These are phyloP conservation scores for Ceratobasidium sp. DNA, from an alignment of 1,284 basidiomycete genomes.

Conservation along the genomic window DNA sequence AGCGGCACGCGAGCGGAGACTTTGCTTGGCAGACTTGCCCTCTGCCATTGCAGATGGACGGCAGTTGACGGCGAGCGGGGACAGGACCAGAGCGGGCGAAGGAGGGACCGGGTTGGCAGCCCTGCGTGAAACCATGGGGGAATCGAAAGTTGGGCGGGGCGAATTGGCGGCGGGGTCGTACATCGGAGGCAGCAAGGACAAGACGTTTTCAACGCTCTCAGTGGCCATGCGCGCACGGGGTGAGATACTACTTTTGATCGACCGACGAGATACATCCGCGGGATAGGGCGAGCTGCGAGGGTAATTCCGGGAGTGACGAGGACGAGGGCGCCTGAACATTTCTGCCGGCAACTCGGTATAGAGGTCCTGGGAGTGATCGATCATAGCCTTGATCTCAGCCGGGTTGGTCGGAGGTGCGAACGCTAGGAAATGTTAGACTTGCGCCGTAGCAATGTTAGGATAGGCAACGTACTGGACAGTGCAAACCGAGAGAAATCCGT, in stretches of 20 bases:
- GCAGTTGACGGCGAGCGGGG: slow-evolving; percentile 50
- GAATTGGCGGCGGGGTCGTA: slow-evolving; percentile 42
- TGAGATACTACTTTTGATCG: slow-evolving; percentile 26
- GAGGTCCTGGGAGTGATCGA: slow-evolving; percentile 72
- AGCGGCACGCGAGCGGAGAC: slow-evolving; percentile 60
- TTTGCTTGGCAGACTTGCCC: slow-evolving; percentile 35
- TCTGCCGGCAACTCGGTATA: slow-evolving; percentile 73
- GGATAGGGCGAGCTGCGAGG: slow-evolving; percentile 78
- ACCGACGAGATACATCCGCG: slow-evolving; percentile 37
- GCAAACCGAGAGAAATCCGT: slow-evolving; percentile 75
- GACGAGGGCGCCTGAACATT: slow-evolving; percentile 57
- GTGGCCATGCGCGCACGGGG: slow-evolving; percentile 50
- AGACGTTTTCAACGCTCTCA: slow-evolving; percentile 54
- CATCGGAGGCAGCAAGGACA: slow-evolving; percentile 45
- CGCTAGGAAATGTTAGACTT: slow-evolving; percentile 52
- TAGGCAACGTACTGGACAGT: slow-evolving; percentile 65
- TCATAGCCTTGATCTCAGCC: slow-evolving; percentile 69
- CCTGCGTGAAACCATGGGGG: slow-evolving; percentile 32
- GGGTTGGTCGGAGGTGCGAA: slow-evolving; percentile 71
- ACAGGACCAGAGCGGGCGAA: slow-evolving; percentile 53
- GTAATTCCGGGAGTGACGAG: slow-evolving; percentile 66
- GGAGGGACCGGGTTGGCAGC: slow-evolving; percentile 45
- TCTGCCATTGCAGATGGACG: slow-evolving; percentile 43
- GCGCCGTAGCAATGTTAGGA: not conserved
- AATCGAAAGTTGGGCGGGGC: slow-evolving; percentile 37